phyloP scores from a whole-genome alignment of 768 basidiomycete genomes.

The Pleurotus cornucopiae region DNA sequence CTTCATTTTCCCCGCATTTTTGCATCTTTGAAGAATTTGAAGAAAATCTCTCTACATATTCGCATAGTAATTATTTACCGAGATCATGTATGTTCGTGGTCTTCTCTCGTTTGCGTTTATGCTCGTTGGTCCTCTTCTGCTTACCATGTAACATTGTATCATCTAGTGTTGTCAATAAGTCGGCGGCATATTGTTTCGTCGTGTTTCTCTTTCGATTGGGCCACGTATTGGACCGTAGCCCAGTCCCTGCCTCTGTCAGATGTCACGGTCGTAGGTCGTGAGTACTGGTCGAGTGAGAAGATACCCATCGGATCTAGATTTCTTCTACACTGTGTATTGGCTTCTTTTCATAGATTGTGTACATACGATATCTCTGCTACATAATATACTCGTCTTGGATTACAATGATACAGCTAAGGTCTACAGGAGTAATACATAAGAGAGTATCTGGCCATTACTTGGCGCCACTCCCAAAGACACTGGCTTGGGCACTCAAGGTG shows the following conservation, averaged over 20 bases:
- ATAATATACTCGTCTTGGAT: no score
- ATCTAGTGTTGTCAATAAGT: slow-evolving; percentile 7
- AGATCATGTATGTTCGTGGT: background rate
- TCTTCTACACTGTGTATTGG: no score
- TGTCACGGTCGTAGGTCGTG: no score
- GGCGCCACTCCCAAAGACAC: background rate
- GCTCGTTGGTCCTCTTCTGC: background rate
- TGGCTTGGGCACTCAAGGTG: slow-evolving; percentile 36
- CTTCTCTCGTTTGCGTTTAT: background rate
- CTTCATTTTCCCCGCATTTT: background rate
- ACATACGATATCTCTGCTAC: no score
- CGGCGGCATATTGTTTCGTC: background rate
- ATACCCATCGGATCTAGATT: no score
- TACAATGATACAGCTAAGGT: no score
- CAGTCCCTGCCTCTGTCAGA: no score
- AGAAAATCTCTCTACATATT: slow-evolving; percentile 1
- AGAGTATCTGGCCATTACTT: no score
- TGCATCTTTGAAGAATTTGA: background rate
- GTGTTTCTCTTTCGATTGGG: background rate
- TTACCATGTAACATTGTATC: slow-evolving; percentile 8
- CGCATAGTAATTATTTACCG: background rate
- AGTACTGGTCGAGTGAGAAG: no score
- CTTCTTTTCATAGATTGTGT: no score
- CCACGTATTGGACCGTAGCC: no score
- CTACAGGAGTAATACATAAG: no score